Evolutionary conservation across 2,329 filamentous ascomycete species (phyloP).

Genomic region (Fusarium cyanostomum): DNA sequence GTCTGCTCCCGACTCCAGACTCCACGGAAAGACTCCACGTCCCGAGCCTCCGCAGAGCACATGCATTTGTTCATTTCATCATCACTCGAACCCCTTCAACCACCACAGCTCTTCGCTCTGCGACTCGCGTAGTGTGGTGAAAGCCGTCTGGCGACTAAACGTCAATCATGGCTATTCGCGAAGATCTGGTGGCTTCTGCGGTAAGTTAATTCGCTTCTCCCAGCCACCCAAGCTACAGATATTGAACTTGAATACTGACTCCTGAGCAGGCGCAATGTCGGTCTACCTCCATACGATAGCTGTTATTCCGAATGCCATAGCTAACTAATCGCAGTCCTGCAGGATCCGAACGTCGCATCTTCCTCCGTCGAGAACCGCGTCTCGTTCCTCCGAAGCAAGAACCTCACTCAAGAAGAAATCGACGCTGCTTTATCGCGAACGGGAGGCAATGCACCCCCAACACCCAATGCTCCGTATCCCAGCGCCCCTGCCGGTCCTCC

Average conservation of each 20-base stretch:
- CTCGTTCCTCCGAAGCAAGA: slow-evolving; percentile 94
- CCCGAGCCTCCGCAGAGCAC: slow-evolving; percentile 38
- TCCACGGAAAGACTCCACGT: slow-evolving; percentile 33
- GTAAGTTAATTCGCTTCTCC: slow-evolving; percentile 54
- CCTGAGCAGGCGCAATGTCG: slow-evolving; percentile 53
- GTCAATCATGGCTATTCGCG: slow-evolving; percentile 80
- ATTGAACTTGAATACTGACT: slow-evolving; percentile 29
- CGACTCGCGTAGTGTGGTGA: slow-evolving; percentile 38
- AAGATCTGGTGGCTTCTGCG: slow-evolving; percentile 89
- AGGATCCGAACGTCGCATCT: slow-evolving; percentile 89
- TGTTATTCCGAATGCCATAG: background rate
- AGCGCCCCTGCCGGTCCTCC: slow-evolving; percentile 55
- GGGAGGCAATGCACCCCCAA: slow-evolving; percentile 64
- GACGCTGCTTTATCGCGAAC: slow-evolving; percentile 82
- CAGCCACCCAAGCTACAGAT: slow-evolving; percentile 7
- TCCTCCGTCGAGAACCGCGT: slow-evolving; percentile 94
- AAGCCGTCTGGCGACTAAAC: slow-evolving; percentile 29
- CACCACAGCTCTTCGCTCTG: slow-evolving; percentile 13
- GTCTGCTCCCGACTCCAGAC: slow-evolving; percentile 42
- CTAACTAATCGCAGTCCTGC: slow-evolving; percentile 72
- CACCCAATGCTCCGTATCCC: slow-evolving; percentile 53
- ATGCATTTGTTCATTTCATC: slow-evolving; percentile 42
- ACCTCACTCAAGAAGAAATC: slow-evolving; percentile 95
- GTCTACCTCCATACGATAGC: slow-evolving; percentile 33
- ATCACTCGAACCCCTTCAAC: slow-evolving; percentile 11